Conservation (phyloP, 768 basidiomycete genomes). For the Lentinula edodes region DNA sequence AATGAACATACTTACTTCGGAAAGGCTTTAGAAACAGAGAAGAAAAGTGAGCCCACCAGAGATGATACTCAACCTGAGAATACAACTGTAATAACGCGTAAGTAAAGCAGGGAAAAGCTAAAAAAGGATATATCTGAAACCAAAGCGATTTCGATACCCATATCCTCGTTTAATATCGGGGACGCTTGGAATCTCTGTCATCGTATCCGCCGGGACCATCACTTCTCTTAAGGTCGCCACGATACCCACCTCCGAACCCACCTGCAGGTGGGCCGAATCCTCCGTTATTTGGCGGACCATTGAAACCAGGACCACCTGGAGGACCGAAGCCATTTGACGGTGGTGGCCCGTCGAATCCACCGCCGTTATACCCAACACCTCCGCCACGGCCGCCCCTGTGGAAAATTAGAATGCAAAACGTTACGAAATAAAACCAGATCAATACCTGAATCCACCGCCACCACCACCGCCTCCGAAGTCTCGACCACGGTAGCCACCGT, state of each 20-base stretch:
- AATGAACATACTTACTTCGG: constrained; percentile 7
- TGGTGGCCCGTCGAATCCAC: constrained; percentile 48
- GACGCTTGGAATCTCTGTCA: constrained; percentile 77
- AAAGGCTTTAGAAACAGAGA: neutral
- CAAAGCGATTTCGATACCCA: neutral
- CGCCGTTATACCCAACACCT: constrained; percentile 66
- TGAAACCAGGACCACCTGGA: constrained; percentile 28
- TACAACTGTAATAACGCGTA: constrained; percentile 1
- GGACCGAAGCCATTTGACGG: constrained; percentile 36
- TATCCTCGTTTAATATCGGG: constrained; percentile 54
- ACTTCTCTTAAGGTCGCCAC: constrained; percentile 71
- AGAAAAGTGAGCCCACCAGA: constrained; percentile 2
- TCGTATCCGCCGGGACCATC: constrained; percentile 75
- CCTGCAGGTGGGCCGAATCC: constrained; percentile 42
- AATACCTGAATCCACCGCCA: constrained; percentile 30
- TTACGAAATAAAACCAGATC: constrained; percentile 20
- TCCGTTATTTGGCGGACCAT: constrained; percentile 27
- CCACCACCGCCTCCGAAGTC: constrained; percentile 24
- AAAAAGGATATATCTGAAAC: neutral
- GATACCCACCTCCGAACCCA: constrained; percentile 49
- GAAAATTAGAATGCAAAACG: constrained; percentile 14
- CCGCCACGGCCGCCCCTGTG: constrained; percentile 60
- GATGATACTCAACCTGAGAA: constrained; percentile 7
- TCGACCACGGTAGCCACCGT: constrained; percentile 22
- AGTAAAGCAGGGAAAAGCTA: neutral